These are phyloP conservation scores for Calocybe indica DNA, from an alignment of 768 basidiomycete genomes.

Conservation along the genomic window DNA sequence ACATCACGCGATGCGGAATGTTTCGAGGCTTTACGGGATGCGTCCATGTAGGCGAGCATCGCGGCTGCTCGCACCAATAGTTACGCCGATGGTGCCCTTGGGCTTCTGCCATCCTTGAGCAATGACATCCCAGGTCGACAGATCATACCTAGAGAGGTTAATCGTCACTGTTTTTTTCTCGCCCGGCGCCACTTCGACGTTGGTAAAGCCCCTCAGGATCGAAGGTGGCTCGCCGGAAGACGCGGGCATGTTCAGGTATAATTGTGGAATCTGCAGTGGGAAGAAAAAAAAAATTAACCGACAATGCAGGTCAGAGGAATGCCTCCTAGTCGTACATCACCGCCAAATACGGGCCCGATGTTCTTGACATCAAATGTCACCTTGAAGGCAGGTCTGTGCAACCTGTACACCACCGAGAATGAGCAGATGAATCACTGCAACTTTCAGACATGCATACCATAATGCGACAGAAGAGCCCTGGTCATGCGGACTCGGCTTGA, in stretches of 20 bases:
- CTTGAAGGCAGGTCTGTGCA: conserved; percentile 58
- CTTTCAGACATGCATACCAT: conserved; percentile 33
- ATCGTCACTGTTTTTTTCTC: conserved; percentile 43
- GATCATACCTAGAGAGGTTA: conserved; percentile 59
- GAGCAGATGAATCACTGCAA: background rate
- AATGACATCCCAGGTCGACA: conserved; percentile 72
- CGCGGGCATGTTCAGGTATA: conserved; percentile 65
- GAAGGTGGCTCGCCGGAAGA: conserved; percentile 67
- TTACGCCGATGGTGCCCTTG: conserved; percentile 52
- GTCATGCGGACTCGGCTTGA: conserved; percentile 45
- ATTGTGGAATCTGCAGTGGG: conserved; percentile 53
- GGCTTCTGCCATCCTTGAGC: conserved; percentile 75
- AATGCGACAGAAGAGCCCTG: conserved; percentile 57
- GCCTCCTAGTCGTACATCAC: conserved; percentile 41
- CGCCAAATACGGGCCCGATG: conserved; percentile 54
- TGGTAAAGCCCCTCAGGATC: conserved; percentile 64
- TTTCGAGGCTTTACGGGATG: conserved; percentile 14
- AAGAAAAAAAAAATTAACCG: background rate
- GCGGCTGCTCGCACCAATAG: conserved; percentile 66
- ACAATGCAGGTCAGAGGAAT: background rate
- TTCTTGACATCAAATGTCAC: conserved; percentile 66
- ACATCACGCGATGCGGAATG: no score
- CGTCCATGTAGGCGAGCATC: conserved; percentile 47
- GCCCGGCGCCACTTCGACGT: conserved; percentile 45
- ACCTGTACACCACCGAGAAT: conserved; percentile 26